phyloP scores from a whole-genome alignment of 2,329 filamentous ascomycete species.

The Zymoseptoria brevis region DNA sequence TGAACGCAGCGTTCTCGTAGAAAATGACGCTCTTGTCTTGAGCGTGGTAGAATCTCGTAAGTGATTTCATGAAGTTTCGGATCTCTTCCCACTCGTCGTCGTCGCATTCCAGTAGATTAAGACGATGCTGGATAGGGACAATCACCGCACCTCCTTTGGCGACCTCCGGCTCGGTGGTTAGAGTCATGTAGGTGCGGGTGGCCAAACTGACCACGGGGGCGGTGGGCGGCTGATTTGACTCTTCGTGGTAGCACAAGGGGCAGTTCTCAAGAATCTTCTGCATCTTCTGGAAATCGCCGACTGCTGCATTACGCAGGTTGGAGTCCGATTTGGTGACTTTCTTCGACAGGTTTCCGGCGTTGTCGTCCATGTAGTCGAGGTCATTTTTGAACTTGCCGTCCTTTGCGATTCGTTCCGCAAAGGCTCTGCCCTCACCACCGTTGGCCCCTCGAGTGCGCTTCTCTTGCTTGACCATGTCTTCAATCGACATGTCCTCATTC shows the following conservation, averaged over 20 bases:
- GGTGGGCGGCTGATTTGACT: constrained; percentile 59
- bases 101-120: constrained; percentile 92
- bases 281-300: constrained; percentile 83
- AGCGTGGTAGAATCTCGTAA: constrained; percentile 89
- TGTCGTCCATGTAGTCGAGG: constrained; percentile 96
- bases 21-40: constrained; percentile 89
- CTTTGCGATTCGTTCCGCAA: constrained; percentile 90
- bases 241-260: constrained; percentile 87
- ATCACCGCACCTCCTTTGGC: constrained; percentile 78
- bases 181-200: constrained; percentile 77
- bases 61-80: constrained; percentile 95
- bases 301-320: constrained; percentile 78
- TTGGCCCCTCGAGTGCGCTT: constrained; percentile 67
- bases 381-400: constrained; percentile 86
- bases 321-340: constrained; percentile 81
- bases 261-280: constrained; percentile 79
- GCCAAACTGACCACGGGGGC: constrained; percentile 81
- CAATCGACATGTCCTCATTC: constrained; percentile 91
- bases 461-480: constrained; percentile 96
- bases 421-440: constrained; percentile 63
- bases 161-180: constrained; percentile 83
- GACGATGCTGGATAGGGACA: constrained; percentile 76
- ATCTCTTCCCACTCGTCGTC: constrained; percentile 99
- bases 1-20: constrained; percentile 90
- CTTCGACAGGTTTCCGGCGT: constrained; percentile 79